phyloP scores from a whole-genome alignment of 2,329 filamentous ascomycete species.

The Decorospora gaudefroyi region DNA sequence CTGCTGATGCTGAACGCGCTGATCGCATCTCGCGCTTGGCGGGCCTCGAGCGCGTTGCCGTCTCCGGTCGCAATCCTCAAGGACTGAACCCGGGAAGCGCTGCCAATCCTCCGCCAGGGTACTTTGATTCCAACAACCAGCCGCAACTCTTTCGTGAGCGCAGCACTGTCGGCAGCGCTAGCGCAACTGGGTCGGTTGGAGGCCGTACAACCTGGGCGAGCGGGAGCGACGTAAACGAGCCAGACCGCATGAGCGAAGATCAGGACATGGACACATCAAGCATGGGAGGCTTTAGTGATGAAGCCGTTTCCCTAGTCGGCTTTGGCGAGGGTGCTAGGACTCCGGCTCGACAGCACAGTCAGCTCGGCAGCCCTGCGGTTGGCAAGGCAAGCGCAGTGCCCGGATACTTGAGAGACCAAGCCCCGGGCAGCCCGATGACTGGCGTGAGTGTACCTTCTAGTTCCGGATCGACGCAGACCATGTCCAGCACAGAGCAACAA shows the following conservation, averaged over 20 bases:
- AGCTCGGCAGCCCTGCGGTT: conserved; percentile 77
- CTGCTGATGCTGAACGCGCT: conserved; percentile 86
- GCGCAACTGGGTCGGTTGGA: conserved; percentile 78
- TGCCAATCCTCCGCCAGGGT: conserved; percentile 57
- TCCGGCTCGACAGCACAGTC: conserved; percentile 61
- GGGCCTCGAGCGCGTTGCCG: conserved; percentile 84
- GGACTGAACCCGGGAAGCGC: conserved; percentile 54
- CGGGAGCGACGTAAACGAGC: conserved; percentile 63
- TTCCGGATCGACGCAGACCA: conserved; percentile 38
- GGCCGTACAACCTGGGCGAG: conserved; percentile 71
- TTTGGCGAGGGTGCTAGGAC: conserved; percentile 84
- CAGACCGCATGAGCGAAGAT: conserved; percentile 72
- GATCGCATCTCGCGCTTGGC: conserved; percentile 94
- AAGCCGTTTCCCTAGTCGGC: conserved; percentile 81
- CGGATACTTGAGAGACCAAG: conserved; percentile 41
- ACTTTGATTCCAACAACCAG: conserved; percentile 79
- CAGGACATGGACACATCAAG: conserved; percentile 64
- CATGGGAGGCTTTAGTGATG: conserved; percentile 81
- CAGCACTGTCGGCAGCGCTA: conserved; percentile 89
- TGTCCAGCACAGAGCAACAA: conserved; percentile 42
- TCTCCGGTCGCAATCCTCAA: conserved; percentile 62
- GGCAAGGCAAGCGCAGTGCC: conserved; percentile 51
- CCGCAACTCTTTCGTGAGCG: conserved; percentile 68
- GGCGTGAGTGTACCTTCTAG: conserved; percentile 31
- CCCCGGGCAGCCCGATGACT: conserved; percentile 39